A percentile compares a stretch with the other conserved stretches of the same genome.
phyloP scores from a whole-genome alignment of 2,329 filamentous ascomycete genomes.

The Immersiporthe knoxdaviesiana region DNA sequence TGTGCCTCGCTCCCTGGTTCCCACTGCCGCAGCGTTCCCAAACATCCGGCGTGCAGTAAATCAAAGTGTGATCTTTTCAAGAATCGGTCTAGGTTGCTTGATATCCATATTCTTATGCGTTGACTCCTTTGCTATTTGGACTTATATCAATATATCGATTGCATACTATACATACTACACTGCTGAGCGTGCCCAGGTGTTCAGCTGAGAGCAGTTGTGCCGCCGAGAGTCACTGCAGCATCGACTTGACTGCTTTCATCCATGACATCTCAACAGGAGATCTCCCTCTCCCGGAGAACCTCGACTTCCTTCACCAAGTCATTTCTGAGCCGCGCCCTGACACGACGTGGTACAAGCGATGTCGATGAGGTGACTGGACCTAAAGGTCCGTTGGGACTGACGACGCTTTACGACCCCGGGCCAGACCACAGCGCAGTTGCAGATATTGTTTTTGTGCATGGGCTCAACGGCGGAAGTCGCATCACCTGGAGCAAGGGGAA shows the following conservation, averaged over 20 bases:
- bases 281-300: neutral
- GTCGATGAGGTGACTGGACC: neutral
- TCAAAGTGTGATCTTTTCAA: no score
- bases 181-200: neutral
- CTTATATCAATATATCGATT: neutral
- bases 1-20: neutral
- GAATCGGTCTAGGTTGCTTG: no score
- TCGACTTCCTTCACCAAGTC: neutral
- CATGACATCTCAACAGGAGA: neutral
- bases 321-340: neutral
- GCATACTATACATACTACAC: no score
- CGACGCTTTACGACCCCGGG: slow-evolving; percentile 31
- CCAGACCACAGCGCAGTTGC: slow-evolving; percentile 18
- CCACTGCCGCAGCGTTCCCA: neutral
- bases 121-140: neutral
- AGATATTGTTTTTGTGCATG: slow-evolving; percentile 45
- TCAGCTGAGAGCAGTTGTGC: neutral
- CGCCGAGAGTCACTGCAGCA: neutral
- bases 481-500: slow-evolving; percentile 41
- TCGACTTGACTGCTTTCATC: neutral
- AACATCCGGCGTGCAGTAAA: no score
- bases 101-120: no score
- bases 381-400: slow-evolving; percentile 32
- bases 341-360: neutral
- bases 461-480: slow-evolving; percentile 41